Evolutionary conservation across 305 asterid species (phyloP).

Genomic region (Fraxinus baroniana): DNA sequence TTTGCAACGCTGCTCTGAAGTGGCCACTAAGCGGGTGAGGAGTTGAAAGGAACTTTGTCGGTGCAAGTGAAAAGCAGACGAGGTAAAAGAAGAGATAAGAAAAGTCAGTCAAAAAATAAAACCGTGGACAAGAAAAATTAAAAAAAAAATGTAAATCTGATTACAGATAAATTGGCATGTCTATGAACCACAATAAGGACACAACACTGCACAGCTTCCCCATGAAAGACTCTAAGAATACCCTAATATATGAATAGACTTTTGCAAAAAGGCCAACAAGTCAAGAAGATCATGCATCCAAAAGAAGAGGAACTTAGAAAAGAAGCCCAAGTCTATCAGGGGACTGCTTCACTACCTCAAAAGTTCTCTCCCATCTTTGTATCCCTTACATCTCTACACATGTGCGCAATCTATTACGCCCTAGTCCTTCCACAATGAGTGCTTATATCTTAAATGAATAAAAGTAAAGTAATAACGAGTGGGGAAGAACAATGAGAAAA

Average conservation of each 20-base stretch:
- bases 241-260: neutral
- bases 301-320: neutral
- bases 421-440: neutral
- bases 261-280: neutral
- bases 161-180: slow-evolving; percentile 10
- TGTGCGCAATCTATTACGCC: neutral
- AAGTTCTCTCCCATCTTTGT: neutral
- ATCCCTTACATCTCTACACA: neutral
- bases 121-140: neutral
- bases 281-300: neutral
- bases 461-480: neutral
- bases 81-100: neutral
- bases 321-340: neutral
- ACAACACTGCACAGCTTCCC: neutral
- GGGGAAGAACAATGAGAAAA: neutral
- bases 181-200: slow-evolving; percentile 12
- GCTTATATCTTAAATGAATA: neutral
- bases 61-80: slow-evolving; percentile 24
- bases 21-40: slow-evolving; percentile 84
- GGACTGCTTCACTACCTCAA: neutral
- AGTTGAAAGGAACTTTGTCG: slow-evolving; percentile 68
- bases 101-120: neutral
- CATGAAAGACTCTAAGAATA: neutral
- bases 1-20: slow-evolving; percentile 73
- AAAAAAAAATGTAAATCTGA: neutral